Conservation (phyloP, 805 yeast species). For the Saccharomyces paradoxus region DNA sequence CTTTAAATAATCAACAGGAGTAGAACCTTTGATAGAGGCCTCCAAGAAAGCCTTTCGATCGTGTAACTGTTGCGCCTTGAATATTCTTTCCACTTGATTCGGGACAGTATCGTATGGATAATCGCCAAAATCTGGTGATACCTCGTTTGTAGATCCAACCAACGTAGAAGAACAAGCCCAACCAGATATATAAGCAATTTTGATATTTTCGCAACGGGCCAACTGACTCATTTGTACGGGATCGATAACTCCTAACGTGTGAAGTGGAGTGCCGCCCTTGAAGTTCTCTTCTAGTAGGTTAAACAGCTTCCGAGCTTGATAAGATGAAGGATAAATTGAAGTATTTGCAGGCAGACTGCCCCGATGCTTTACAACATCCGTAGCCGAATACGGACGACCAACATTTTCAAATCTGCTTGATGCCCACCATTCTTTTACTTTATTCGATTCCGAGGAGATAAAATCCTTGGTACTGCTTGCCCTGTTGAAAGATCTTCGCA, state of each 20-base stretch:
- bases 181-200: slow-evolving; percentile 49
- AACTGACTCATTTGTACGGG: slow-evolving; percentile 56
- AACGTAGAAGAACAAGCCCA: slow-evolving; percentile 53
- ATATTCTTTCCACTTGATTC: slow-evolving; percentile 52
- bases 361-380: slow-evolving; percentile 44
- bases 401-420: slow-evolving; percentile 40
- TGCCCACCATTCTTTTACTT: slow-evolving; percentile 44
- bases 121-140: slow-evolving; percentile 60
- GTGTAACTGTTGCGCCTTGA: slow-evolving; percentile 50
- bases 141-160: slow-evolving; percentile 51
- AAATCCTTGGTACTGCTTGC: slow-evolving; percentile 3
- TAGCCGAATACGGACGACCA: slow-evolving; percentile 45
- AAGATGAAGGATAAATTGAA: slow-evolving; percentile 38
- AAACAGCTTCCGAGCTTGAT: slow-evolving; percentile 47
- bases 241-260: slow-evolving; percentile 54
- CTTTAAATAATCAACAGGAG: slow-evolving; percentile 41
- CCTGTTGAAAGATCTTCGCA: not conserved
- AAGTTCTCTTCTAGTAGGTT: slow-evolving; percentile 36
- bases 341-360: slow-evolving; percentile 37
- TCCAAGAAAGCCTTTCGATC: slow-evolving; percentile 43
- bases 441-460: slow-evolving; percentile 29
- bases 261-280: slow-evolving; percentile 38
- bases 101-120: slow-evolving; percentile 65
- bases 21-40: slow-evolving; percentile 17
- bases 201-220: slow-evolving; percentile 39